A percentile compares a stretch with the other conserved stretches of the same genome.
These are phyloP conservation scores for Blakeslea trispora DNA, from an alignment of 371 early-diverging fungal species.

Conservation along the genomic window DNA sequence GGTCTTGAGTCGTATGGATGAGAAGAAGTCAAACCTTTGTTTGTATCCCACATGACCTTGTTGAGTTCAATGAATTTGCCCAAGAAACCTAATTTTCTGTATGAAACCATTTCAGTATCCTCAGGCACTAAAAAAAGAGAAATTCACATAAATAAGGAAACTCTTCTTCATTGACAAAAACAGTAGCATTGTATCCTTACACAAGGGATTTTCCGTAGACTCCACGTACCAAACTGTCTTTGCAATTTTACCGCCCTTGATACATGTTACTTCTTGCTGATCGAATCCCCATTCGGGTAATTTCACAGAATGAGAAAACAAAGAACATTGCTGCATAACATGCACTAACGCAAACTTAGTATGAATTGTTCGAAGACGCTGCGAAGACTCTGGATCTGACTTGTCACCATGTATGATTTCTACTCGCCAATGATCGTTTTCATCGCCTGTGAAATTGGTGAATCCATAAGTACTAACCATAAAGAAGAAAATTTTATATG, in stretches of 20 bases:
- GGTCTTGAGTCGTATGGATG: slow-evolving; percentile 95
- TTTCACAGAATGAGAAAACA: slow-evolving; percentile 82
- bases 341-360: slow-evolving; percentile 80
- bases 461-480: slow-evolving; percentile 59
- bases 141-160: too few species aligned
- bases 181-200: slow-evolving; percentile 36
- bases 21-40: slow-evolving; percentile 84
- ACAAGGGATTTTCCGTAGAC: slow-evolving; percentile 46
- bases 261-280: slow-evolving; percentile 94
- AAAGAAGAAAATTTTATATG: background rate
- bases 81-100: slow-evolving; percentile 69
- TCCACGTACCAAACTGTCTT: slow-evolving; percentile 74
- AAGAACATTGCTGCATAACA: slow-evolving; percentile 69
- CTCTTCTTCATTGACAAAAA: too few species aligned
- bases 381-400: slow-evolving; percentile 53
- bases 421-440: slow-evolving; percentile 76
- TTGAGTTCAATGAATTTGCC: slow-evolving; percentile 87
- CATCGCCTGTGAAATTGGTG: slow-evolving; percentile 45
- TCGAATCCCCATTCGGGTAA: slow-evolving; percentile 97
- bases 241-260: slow-evolving; percentile 63
- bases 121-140: slow-evolving; percentile 41
- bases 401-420: slow-evolving; percentile 69
- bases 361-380: slow-evolving; percentile 65
- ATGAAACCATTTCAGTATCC: slow-evolving; percentile 54
- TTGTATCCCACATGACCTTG: slow-evolving; percentile 86